Percentiles rank a stretch among this genome's conserved stretches.
phyloP scores from a whole-genome alignment of 441 rosid species.

The Erysimum pusillum region DNA sequence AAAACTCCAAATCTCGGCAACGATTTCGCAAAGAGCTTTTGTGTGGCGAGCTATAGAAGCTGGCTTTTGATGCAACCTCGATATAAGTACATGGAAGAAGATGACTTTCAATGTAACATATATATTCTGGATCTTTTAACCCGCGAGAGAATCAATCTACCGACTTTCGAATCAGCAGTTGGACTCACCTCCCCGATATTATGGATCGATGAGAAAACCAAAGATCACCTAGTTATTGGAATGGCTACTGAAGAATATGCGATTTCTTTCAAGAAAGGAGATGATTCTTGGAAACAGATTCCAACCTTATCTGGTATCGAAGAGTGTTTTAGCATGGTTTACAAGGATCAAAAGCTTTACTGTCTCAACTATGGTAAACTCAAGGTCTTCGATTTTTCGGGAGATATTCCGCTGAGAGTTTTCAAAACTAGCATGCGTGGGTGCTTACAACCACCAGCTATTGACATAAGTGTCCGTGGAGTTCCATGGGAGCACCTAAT shows the following conservation, averaged over 20 bases:
- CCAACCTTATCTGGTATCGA: no score
- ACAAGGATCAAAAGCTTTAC: conserved; percentile 33
- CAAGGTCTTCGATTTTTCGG: conserved; percentile 15
- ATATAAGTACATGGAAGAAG: background rate
- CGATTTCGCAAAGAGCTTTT: conserved; percentile 17
- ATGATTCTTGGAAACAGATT: background rate
- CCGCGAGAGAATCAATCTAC: conserved; percentile 9
- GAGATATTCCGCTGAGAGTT: background rate
- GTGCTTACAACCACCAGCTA: background rate
- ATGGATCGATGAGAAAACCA: conserved; percentile 33
- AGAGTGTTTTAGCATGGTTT: background rate
- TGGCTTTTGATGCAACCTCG: conserved; percentile 16
- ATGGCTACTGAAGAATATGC: background rate
- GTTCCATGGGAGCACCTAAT: no score
- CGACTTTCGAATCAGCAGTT: background rate
- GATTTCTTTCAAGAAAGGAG: conserved; percentile 9
- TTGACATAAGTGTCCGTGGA: no score
- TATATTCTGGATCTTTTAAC: conserved; percentile 11
- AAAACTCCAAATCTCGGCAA: background rate
- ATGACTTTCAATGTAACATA: background rate
- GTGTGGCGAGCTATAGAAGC: conserved; percentile 2
- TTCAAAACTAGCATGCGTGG: background rate
- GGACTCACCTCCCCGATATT: background rate
- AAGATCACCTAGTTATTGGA: conserved; percentile 1
- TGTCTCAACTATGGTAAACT: background rate